A percentile compares a stretch with the other conserved stretches of the same genome.
phyloP scores from a whole-genome alignment of 1,284 basidiomycete genomes.

The Cutaneotrichosporon daszewskae region DNA sequence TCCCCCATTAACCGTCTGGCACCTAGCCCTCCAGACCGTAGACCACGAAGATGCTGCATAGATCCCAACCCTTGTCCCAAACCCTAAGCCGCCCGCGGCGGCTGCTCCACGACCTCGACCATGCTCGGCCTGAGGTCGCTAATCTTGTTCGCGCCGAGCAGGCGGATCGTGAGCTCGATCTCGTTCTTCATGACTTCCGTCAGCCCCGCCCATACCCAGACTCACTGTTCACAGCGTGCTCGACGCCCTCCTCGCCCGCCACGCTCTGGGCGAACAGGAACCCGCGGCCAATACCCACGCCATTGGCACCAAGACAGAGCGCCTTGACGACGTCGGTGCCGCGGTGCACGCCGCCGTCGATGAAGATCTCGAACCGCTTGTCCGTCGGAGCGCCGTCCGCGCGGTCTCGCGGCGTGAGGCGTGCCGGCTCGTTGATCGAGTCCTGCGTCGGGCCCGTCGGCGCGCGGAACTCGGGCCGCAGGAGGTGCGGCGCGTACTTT shows the following conservation, averaged over 20 bases:
- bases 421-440: slow-evolving; percentile 59
- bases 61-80: too few species aligned
- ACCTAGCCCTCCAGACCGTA: too few species aligned
- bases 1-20: too few species aligned
- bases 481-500: slow-evolving; percentile 38
- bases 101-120: slow-evolving; percentile 39
- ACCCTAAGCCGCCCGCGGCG: slow-evolving; percentile 2
- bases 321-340: slow-evolving; percentile 92
- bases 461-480: slow-evolving; percentile 35
- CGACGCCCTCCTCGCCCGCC: slow-evolving; percentile 75
- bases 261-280: slow-evolving; percentile 91
- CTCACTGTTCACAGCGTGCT: slow-evolving; percentile 57
- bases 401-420: slow-evolving; percentile 52
- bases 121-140: slow-evolving; percentile 44
- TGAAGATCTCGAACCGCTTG: slow-evolving; percentile 59
- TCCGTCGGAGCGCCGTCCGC: slow-evolving; percentile 7
- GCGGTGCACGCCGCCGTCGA: slow-evolving; percentile 79
- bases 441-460: slow-evolving; percentile 27
- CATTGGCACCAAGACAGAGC: slow-evolving; percentile 79
- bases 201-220: slow-evolving; percentile 2
- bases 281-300: slow-evolving; percentile 80
- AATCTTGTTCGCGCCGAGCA: slow-evolving; percentile 67
- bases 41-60: too few species aligned
- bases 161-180: slow-evolving; percentile 68
- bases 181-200: slow-evolving; percentile 36